Evolutionary conservation across 192 early-diverging fungal genomes (phyloP).

Genomic region (Coemansia sp.): DNA sequence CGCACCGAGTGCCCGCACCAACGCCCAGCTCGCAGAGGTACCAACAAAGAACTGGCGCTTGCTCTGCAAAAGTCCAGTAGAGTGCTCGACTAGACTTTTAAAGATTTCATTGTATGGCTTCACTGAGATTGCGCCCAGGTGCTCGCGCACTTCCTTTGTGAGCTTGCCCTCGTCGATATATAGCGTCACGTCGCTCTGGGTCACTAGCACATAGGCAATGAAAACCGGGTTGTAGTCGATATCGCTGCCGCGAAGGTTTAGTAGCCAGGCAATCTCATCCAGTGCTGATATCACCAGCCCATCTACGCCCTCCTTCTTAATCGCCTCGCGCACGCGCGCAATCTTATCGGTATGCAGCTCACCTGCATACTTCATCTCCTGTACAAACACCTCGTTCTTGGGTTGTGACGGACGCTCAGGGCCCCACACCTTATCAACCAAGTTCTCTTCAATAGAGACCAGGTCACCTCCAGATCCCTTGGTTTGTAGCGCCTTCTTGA

Average conservation of each 20-base stretch:
- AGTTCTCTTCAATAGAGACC: constrained; percentile 72
- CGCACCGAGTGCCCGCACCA: constrained; percentile 71
- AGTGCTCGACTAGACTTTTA: constrained; percentile 60
- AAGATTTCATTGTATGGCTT: constrained; percentile 78
- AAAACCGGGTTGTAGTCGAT: constrained; percentile 97
- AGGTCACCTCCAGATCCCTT: constrained; percentile 58
- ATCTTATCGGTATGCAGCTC: constrained; percentile 67
- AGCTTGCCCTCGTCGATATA: constrained; percentile 80
- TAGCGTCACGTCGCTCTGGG: constrained; percentile 62
- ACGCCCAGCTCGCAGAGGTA: constrained; percentile 66
- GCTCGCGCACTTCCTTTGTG: constrained; percentile 58
- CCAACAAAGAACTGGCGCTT: constrained; percentile 64
- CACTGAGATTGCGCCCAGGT: constrained; percentile 65
- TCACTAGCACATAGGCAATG: constrained; percentile 87
- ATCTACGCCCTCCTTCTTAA: constrained; percentile 62
- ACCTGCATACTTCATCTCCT: constrained; percentile 71
- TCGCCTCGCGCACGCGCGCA: constrained; percentile 60
- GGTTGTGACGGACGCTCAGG: constrained; percentile 72
- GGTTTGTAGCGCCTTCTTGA: constrained; percentile 57
- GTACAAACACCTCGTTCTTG: constrained; percentile 61
- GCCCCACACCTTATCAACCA: constrained; percentile 86
- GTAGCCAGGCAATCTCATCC: constrained; percentile 97
- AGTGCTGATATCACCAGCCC: constrained; percentile 85
- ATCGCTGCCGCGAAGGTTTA: constrained; percentile 95
- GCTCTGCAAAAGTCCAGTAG: constrained; percentile 6